These are phyloP conservation scores for Termitomyces sp. DNA, from an alignment of 768 basidiomycete species.

Conservation along the genomic window DNA sequence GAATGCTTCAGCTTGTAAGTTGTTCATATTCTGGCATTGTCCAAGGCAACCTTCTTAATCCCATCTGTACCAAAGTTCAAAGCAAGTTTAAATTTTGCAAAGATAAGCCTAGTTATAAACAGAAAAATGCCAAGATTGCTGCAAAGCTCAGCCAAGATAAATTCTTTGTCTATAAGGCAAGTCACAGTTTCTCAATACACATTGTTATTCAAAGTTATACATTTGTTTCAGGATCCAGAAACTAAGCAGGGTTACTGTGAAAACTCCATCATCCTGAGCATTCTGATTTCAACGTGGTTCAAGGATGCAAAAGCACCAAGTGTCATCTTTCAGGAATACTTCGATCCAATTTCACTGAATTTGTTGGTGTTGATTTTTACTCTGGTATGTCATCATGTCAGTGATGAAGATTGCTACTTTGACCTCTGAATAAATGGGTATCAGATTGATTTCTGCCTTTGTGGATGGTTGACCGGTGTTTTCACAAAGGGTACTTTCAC, in stretches of 20 bases:
- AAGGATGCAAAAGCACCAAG: not conserved
- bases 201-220: not conserved
- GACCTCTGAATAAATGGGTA: not conserved
- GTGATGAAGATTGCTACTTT: not conserved
- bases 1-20: too few relatives aligned
- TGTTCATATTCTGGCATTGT: not conserved
- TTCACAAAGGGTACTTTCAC: not conserved
- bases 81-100: not conserved
- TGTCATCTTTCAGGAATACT: not conserved
- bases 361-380: not conserved
- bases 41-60: not conserved
- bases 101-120: not conserved
- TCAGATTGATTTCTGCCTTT: constrained; percentile 2
- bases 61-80: not conserved
- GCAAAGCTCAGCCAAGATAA: not conserved
- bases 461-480: not conserved
- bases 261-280: too few relatives aligned
- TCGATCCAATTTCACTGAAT: not conserved
- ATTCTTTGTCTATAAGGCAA: not conserved
- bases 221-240: not conserved
- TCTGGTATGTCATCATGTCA: not conserved
- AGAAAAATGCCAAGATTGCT: not conserved
- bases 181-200: too few relatives aligned
- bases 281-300: not conserved
- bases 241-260: not conserved